phyloP scores from a whole-genome alignment of 176 grass and related monocot species.

The Lolium multiflorum region DNA sequence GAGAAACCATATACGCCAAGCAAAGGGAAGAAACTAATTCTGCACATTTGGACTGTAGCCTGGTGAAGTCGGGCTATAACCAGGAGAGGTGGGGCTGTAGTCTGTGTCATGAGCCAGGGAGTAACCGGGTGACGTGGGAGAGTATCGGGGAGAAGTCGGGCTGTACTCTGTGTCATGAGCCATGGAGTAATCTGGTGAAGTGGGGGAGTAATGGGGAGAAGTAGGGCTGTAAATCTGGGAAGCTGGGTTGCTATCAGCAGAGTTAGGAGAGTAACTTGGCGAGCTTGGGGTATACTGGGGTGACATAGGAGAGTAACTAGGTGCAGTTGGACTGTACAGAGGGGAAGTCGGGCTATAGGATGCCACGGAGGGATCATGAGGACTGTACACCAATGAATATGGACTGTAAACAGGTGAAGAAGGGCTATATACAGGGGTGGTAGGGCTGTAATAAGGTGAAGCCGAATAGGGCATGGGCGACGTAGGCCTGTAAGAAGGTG shows the following conservation, averaged over 20 bases:
- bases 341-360: conserved; percentile 69
- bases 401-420: neutral
- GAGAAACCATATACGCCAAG: neutral
- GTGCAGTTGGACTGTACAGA: conserved; percentile 69
- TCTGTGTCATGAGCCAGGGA: neutral
- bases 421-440: conserved; percentile 29
- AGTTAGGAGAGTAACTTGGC: neutral
- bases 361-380: conserved; percentile 4
- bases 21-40: neutral
- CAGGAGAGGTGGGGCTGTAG: conserved; percentile 68
- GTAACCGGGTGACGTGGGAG: conserved; percentile 50
- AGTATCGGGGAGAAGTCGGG: conserved; percentile 72
- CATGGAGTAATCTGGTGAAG: conserved; percentile 37
- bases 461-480: neutral
- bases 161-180: conserved; percentile 29
- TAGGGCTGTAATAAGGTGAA: conserved; percentile 49
- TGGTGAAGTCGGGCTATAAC: conserved; percentile 64
- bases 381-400: neutral
- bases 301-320: conserved; percentile 24
- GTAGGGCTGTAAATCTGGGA: conserved; percentile 61
- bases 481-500: conserved; percentile 1
- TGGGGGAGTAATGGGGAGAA: conserved; percentile 62
- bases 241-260: neutral
- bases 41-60: conserved; percentile 63
- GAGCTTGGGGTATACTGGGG: conserved; percentile 1